Evolutionary conservation across 2,329 filamentous ascomycete species (phyloP).

Genomic region (Cryphonectria parasitica): DNA sequence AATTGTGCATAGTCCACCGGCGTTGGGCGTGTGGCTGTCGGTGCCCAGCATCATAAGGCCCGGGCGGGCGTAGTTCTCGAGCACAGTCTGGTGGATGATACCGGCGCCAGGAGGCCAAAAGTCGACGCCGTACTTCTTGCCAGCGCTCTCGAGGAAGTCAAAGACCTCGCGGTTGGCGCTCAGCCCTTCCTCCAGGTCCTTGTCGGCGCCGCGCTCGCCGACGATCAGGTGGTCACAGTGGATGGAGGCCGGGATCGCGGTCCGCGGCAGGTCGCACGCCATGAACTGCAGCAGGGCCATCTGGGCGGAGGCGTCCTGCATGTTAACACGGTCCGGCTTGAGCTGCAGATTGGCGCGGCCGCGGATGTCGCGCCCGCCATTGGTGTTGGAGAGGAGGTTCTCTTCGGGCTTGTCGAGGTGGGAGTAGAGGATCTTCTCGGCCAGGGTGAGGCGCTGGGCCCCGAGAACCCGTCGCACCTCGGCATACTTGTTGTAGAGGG

Average conservation of each 20-base stretch:
- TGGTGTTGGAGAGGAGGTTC: slow-evolving; percentile 79
- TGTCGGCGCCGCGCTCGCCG: slow-evolving; percentile 84
- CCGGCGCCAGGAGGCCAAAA: slow-evolving; percentile 94
- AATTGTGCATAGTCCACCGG: slow-evolving; percentile 89
- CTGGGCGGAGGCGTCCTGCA: slow-evolving; percentile 98
- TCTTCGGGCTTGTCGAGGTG: slow-evolving; percentile 90
- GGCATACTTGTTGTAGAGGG: slow-evolving; percentile 75
- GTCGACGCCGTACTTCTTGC: slow-evolving; percentile 89
- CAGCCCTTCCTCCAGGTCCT: slow-evolving; percentile 83
- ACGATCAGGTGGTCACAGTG: slow-evolving; percentile 99
- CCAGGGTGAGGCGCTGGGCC: slow-evolving; percentile 72
- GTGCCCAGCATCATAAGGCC: slow-evolving; percentile 99
- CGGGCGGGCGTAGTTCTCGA: slow-evolving; percentile 97
- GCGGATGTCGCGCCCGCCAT: slow-evolving; percentile 81
- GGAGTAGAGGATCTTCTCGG: slow-evolving; percentile 98
- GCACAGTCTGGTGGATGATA: slow-evolving; percentile 95
- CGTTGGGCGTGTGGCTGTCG: slow-evolving; percentile 96
- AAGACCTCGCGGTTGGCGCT: slow-evolving; percentile 95
- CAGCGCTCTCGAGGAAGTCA: slow-evolving; percentile 92
- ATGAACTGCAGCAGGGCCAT: slow-evolving; percentile 99
- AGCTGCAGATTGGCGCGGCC: slow-evolving; percentile 93
- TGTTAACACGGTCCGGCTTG: slow-evolving; percentile 95
- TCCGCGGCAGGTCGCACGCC: slow-evolving; percentile 87
- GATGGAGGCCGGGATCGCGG: slow-evolving; percentile 93
- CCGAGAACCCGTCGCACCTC: slow-evolving; percentile 77